These are phyloP conservation scores for Paraurostyla sp. DNA, from an alignment of 73 alveolate species.

Conservation along the genomic window DNA sequence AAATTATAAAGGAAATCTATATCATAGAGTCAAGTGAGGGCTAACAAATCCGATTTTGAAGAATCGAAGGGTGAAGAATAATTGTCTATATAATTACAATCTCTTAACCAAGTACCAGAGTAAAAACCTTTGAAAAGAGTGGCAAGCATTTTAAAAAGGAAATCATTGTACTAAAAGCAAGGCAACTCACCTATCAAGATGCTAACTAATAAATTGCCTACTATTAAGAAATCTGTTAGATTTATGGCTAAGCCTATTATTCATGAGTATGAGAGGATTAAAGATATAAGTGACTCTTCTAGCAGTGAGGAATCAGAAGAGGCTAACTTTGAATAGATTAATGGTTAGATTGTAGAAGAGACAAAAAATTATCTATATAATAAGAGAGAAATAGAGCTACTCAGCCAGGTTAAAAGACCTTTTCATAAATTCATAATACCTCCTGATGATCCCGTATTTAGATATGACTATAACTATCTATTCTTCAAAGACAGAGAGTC, in stretches of 20 bases:
- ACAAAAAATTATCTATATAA: not conserved
- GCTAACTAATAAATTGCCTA: too few species aligned
- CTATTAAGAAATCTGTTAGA: conserved; percentile 12
- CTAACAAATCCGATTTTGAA: not conserved
- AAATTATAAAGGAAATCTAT: not conserved
- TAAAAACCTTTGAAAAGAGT: too few species aligned
- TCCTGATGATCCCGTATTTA: conserved; percentile 53
- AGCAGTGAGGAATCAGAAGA: conserved; percentile 20
- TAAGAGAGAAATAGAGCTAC: conserved; percentile 21
- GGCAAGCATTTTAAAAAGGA: too few species aligned
- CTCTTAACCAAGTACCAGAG: not conserved
- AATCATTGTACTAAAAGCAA: not conserved
- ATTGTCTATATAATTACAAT: not conserved
- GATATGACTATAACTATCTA: conserved; percentile 11
- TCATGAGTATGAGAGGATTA: conserved; percentile 47
- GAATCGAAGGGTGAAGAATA: not conserved
- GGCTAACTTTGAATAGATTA: not conserved
- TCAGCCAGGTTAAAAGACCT: conserved; percentile 30
- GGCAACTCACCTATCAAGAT: not conserved
- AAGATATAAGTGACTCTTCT: conserved; percentile 32
- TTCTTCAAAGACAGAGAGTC: conserved; percentile 44
- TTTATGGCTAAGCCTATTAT: not conserved
- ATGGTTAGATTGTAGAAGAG: not conserved
- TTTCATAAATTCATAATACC: conserved; percentile 29
- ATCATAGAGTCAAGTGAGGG: not conserved